phyloP scores from a whole-genome alignment of 192 early-diverging fungal species.

The Gigaspora rosea region DNA sequence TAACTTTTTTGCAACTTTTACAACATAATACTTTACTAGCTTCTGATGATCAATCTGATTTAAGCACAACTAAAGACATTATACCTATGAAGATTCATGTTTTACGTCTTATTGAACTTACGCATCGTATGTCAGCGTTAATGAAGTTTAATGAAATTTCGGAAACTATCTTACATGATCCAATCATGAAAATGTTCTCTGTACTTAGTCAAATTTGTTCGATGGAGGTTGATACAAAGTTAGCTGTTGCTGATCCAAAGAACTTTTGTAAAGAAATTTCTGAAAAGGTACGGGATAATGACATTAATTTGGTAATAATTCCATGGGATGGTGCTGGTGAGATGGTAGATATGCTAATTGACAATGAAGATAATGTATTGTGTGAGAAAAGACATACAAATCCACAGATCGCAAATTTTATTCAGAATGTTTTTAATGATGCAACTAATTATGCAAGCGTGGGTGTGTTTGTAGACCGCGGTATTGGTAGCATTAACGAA shows the following conservation, averaged over 20 bases:
- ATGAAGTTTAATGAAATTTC: conserved; percentile 74
- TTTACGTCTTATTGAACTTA: conserved; percentile 75
- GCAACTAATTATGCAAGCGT: conserved; percentile 37
- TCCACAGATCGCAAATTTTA: conserved; percentile 51
- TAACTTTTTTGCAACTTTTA: conserved; percentile 42
- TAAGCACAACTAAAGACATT: neutral
- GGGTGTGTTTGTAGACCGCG: conserved; percentile 75
- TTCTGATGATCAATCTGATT: neutral
- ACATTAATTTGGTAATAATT: conserved; percentile 59
- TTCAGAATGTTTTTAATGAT: conserved; percentile 48
- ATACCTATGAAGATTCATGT: conserved; percentile 45
- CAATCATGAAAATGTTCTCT: conserved; percentile 79
- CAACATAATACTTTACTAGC: neutral
- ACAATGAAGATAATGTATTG: neutral
- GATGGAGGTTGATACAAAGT: conserved; percentile 59
- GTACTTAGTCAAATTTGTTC: conserved; percentile 78
- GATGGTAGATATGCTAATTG: conserved; percentile 6
- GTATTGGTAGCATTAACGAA: conserved; percentile 53
- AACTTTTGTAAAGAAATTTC: conserved; percentile 72
- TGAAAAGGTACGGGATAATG: conserved; percentile 52
- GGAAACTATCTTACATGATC: conserved; percentile 65
- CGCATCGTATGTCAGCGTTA: conserved; percentile 77
- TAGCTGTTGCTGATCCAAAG: conserved; percentile 60
- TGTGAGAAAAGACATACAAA: conserved; percentile 32
- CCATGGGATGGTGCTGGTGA: conserved; percentile 32